A percentile compares a stretch with the other conserved stretches of the same genome.
phyloP scores from a whole-genome alignment of 805 yeast species.

The Kluyveromyces starmeri region DNA sequence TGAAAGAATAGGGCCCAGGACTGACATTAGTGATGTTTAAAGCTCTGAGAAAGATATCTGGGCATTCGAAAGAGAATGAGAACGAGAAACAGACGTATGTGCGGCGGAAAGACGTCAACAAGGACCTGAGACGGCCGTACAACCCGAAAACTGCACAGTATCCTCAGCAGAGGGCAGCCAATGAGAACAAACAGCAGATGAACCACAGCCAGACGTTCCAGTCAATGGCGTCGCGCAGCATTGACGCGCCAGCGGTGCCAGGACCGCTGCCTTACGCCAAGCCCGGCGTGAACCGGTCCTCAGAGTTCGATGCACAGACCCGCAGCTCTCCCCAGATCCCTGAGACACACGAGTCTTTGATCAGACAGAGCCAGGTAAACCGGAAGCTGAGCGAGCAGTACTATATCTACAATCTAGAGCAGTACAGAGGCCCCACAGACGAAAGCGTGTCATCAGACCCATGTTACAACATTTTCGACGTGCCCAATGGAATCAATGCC shows the following conservation, averaged over 20 bases:
- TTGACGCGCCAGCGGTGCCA: no score
- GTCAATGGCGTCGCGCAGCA: neutral
- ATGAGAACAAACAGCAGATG: neutral
- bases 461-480: slow-evolving; percentile 14
- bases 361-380: slow-evolving; percentile 23
- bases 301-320: neutral
- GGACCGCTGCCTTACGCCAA: neutral
- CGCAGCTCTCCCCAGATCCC: neutral
- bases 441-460: slow-evolving; percentile 6
- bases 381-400: slow-evolving; percentile 23
- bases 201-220: neutral
- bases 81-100: neutral
- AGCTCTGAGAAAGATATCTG: slow-evolving; percentile 4
- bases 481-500: slow-evolving; percentile 22
- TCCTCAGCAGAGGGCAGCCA: neutral
- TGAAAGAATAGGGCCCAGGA: no score
- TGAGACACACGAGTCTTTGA: slow-evolving; percentile 15
- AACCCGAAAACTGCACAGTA: neutral
- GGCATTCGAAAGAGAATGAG: neutral
- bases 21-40: slow-evolving; percentile 4
- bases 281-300: neutral
- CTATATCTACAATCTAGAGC: slow-evolving; percentile 28
- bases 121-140: slow-evolving; percentile 1
- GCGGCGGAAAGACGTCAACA: neutral
- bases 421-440: slow-evolving; percentile 14